Conservation (phyloP, 2,329 filamentous ascomycete species). For the Apiospora hydei region DNA sequence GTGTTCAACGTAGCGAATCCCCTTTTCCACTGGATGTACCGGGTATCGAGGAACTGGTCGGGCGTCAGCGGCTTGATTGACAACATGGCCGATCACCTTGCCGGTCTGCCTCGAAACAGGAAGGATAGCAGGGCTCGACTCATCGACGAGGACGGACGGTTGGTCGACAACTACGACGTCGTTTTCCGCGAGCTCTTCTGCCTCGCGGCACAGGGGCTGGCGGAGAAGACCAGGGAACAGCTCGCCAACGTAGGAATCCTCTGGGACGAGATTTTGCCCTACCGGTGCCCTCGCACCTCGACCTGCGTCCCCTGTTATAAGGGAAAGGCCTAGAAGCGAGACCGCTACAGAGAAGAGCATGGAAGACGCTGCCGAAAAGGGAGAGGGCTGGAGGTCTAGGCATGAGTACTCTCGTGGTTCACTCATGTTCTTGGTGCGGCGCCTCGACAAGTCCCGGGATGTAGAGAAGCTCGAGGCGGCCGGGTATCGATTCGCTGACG, state of each 20-base stretch:
- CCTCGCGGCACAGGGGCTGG: conserved; percentile 77
- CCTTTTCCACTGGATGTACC: conserved; percentile 87
- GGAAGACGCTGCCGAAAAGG: conserved; percentile 52
- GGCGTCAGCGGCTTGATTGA: conserved; percentile 72
- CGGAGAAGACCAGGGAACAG: conserved; percentile 68
- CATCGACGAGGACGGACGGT: conserved; percentile 60
- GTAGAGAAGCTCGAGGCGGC: conserved; percentile 69
- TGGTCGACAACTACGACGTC: conserved; percentile 74
- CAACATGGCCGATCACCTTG: conserved; percentile 76
- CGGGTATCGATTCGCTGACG: conserved; percentile 80
- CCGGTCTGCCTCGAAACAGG: conserved; percentile 50
- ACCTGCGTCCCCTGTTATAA: conserved; percentile 11
- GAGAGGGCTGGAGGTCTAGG: conserved; percentile 35
- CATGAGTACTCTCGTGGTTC: conserved; percentile 72
- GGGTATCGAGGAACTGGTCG: conserved; percentile 80
- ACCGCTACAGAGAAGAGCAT: conserved; percentile 23
- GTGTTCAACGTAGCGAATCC: conserved; percentile 79
- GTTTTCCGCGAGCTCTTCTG: conserved; percentile 87
- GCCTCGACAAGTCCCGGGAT: conserved; percentile 64
- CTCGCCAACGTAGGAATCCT: conserved; percentile 71
- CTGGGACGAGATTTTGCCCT: conserved; percentile 77
- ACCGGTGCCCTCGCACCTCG: conserved; percentile 57
- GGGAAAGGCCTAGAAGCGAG: conserved; percentile 32
- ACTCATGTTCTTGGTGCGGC: conserved; percentile 79
- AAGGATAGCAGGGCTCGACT: conserved; percentile 52